Base-by-base conservation (phyloP, 164 flowering plant species). In the Macadamia tetraphylla region DNA sequence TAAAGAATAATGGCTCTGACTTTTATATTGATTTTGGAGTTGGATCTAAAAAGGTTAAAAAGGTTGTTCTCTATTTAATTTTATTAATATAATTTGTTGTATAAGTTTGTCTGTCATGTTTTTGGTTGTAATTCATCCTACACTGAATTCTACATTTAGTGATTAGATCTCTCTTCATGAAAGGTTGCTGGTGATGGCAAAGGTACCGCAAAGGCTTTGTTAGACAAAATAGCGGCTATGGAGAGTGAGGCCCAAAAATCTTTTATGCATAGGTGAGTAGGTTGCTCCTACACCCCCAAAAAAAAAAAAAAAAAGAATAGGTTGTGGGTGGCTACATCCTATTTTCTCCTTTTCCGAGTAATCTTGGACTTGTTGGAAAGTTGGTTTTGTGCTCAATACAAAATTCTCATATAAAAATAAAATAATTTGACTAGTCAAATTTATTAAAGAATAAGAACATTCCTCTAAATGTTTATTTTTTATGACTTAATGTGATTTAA, bases 211-310 rank as follows among this genome's bases (percentile, higher is more conserved):
- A 92, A 81, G 77, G 78, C 72, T 57, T 81, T 94, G 74, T 73
- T 94, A 81, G 88, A 86, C 61, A 88, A 76, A 77, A 90, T 92
- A 70, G 94, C 98, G 31, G 78, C 74, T 31, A 51, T 78, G 87
- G 99, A 94, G 81, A 81, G 85, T 82, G 97, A 90, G 75, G 99
- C 99, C 43, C 88, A 92, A 77, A 90, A 90, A 75, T 94, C 99
- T 17, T 89, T 94, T 74, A 92, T 94, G 99, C 99, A 94, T 67
- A 79, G 99, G 99, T 94, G 57, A 79, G 92, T 72, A 58, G 40
- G 40, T 35, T 35, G 40, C 5, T 35, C 40, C 40, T 5, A 2
- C 40, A 2, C 5, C 3, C 40, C 40, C 3, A 35, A 35, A 35
- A 35, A 35, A 35, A 35, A 35, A 35, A 5, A 35, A 35, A 35